Base-by-base conservation (phyloP, 1,284 basidiomycete genomes). In the Moesziomyces sp. region DNA sequence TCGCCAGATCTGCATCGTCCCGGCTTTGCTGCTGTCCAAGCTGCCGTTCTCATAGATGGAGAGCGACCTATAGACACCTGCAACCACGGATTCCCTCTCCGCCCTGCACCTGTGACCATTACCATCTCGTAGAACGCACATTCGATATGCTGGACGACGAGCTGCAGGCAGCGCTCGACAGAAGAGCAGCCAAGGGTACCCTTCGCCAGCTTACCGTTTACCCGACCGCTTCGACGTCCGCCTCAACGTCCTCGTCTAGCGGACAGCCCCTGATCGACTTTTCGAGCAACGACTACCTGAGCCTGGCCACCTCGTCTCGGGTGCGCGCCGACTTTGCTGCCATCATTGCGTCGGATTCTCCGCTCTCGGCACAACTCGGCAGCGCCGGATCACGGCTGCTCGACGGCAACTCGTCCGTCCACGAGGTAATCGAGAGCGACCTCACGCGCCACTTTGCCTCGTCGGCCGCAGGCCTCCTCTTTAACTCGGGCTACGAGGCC, bases 401-500 rank as follows among this genome's bases (percentile, higher is more conserved):
- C n/a, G 92, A 94, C 62, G 88, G 88, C 35, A 93, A 94, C 82
- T 77, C 77, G n/a, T 35, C 53, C 19, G 44, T 63, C 19, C 75
- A 80, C 46, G 71, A 78, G 58, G 16, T 44, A 40, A 60, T 81
- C 11, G 82, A 84, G 50, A n/a, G 26, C 19, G 58, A 75, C 6
- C 62, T 83, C 7, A 74, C 76, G 1, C 6, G 19, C 7, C 73
- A 78, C 48, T 82, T 84, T 58, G 57, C 56, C 8, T 64, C 75
- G 5, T 54, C 65, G 13, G 86, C 89, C 0, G 92, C 92, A 1
- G 75, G 77, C 0, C 87, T 98, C 13, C 87, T 98, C 18, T 97
- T 97, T 89, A 96, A 94, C 84, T 94, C 92, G 0, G 96, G 95
- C 0, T 97, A 91, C 85, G 94, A 97, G 84, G 94, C 96, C 18